Evolutionary conservation across 768 basidiomycete genomes (phyloP).

Genomic region (Podaxis pistillaris): DNA sequence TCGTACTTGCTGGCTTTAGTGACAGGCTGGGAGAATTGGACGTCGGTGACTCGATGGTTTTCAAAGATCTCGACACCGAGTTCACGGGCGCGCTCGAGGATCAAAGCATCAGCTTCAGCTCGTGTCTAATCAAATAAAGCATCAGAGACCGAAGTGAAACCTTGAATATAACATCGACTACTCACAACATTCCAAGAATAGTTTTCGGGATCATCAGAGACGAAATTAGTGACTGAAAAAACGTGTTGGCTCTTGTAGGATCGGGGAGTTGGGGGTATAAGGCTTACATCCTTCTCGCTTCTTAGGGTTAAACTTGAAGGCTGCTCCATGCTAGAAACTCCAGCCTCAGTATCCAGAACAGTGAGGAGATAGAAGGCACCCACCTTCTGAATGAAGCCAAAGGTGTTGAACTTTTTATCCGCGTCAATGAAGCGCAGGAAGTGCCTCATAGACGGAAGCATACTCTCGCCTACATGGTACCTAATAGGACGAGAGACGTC

Average conservation of each 20-base stretch:
- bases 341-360: background rate
- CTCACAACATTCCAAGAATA: conserved; percentile 58
- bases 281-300: conserved; percentile 58
- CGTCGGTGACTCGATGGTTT: conserved; percentile 39
- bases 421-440: conserved; percentile 37
- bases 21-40: conserved; percentile 42
- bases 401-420: conserved; percentile 28
- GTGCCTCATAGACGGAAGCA: conserved; percentile 35
- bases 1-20: conserved; percentile 17
- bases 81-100: conserved; percentile 48
- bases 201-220: conserved; percentile 44
- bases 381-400: conserved; percentile 36
- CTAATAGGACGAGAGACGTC: conserved; percentile 18
- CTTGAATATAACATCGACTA: conserved; percentile 5
- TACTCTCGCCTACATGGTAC: conserved; percentile 38
- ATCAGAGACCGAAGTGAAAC: background rate
- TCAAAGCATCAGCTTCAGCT: conserved; percentile 51
- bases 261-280: background rate
- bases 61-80: conserved; percentile 48
- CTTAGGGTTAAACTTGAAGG: conserved; percentile 54
- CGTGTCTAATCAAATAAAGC: conserved; percentile 34
- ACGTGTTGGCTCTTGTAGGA: background rate
- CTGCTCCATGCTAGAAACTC: conserved; percentile 50
- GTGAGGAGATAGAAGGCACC: background rate
- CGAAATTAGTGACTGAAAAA: conserved; percentile 53